Evolutionary conservation across 495 filamentous ascomycete genomes (phyloP).

Genomic region (Penicillium maclennaniae): DNA sequence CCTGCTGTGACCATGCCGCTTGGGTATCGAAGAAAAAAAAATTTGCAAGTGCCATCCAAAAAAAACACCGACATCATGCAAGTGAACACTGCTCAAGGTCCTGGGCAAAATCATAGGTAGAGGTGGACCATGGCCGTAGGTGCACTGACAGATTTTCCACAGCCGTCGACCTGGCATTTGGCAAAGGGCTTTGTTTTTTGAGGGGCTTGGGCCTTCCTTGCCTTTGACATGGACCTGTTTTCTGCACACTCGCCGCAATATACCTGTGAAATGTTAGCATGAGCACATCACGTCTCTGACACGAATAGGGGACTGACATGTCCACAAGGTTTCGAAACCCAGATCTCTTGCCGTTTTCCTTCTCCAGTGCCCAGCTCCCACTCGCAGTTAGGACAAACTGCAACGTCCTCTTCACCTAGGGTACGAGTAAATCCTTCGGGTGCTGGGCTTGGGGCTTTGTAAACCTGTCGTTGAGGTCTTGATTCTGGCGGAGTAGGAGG

Average conservation of each 20-base stretch:
- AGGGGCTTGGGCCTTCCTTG: slow-evolving; percentile 26
- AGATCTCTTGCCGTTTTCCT: slow-evolving; percentile 62
- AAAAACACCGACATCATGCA: slow-evolving; percentile 18
- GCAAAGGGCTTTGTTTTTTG: slow-evolving; percentile 38
- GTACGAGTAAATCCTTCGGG: slow-evolving; percentile 62
- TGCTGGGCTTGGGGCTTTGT: slow-evolving; percentile 56
- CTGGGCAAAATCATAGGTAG: slow-evolving; percentile 36
- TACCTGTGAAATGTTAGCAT: slow-evolving; percentile 43
- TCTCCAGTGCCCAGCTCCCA: slow-evolving; percentile 62
- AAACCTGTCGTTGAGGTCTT: slow-evolving; percentile 42
- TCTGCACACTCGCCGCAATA: slow-evolving; percentile 68
- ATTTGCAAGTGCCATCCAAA: slow-evolving; percentile 2
- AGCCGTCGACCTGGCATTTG: slow-evolving; percentile 51
- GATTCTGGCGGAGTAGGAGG: slow-evolving; percentile 11
- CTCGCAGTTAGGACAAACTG: slow-evolving; percentile 70
- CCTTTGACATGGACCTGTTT: slow-evolving; percentile 42
- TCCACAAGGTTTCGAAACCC: slow-evolving; percentile 69
- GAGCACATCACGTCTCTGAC: not conserved
- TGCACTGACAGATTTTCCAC: slow-evolving; percentile 36
- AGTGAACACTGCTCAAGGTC: slow-evolving; percentile 3
- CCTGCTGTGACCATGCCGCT: slow-evolving; percentile 20
- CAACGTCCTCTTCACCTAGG: slow-evolving; percentile 56
- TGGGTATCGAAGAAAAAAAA: slow-evolving; percentile 25
- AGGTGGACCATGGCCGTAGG: slow-evolving; percentile 45
- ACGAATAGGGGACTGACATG: slow-evolving; percentile 56